A percentile compares a stretch with the other conserved stretches of the same genome.
Conservation (phyloP, 805 yeast species). For the Kodamaea leandrae region DNA sequence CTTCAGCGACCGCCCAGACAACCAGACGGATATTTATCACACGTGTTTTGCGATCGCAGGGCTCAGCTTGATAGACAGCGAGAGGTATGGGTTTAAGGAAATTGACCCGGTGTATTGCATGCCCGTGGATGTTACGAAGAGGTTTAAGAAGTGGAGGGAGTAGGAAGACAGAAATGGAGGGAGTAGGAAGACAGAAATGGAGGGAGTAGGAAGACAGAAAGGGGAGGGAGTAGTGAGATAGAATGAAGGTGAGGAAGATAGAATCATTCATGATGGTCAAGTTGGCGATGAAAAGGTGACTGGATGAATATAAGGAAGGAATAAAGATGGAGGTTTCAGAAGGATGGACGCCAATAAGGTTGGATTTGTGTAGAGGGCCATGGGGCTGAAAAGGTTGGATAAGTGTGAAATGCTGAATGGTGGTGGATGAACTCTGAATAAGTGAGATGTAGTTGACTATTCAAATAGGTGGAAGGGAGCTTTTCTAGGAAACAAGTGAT, state of each 20-base stretch:
- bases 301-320: too few species aligned
- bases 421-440: too few species aligned
- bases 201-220: background rate
- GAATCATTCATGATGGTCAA: too few species aligned
- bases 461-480: too few species aligned
- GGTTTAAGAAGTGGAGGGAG: conserved; percentile 26
- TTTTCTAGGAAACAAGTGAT: too few species aligned
- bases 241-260: background rate
- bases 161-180: background rate
- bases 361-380: too few species aligned
- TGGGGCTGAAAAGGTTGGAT: too few species aligned
- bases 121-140: conserved; percentile 50
- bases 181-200: background rate
- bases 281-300: too few species aligned
- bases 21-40: conserved; percentile 90
- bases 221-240: background rate
- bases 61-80: conserved; percentile 67
- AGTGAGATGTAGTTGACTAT: too few species aligned
- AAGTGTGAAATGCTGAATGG: too few species aligned
- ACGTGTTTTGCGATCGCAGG: conserved; percentile 91
- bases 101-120: conserved; percentile 88
- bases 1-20: conserved; percentile 85
- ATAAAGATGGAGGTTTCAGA: too few species aligned
- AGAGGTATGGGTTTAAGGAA: conserved; percentile 46
- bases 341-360: too few species aligned